Evolutionary conservation across 2,329 filamentous ascomycete genomes (phyloP).

Genomic region (Byssochlamys sp.): DNA sequence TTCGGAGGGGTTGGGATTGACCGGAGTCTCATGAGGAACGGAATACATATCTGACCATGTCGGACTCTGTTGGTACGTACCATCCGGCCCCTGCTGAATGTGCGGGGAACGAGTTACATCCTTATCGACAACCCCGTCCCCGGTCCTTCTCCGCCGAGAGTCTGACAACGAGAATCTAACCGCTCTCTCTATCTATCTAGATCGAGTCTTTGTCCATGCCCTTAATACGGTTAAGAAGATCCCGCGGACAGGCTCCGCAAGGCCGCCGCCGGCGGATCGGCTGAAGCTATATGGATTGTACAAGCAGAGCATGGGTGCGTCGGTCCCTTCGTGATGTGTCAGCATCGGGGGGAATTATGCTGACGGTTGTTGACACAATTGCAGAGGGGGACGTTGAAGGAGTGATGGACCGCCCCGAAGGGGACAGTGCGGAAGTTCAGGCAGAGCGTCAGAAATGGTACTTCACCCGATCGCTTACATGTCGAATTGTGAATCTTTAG

Average conservation of each 20-base stretch:
- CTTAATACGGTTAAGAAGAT: conserved; percentile 98
- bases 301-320: conserved; percentile 82
- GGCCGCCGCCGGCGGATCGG: conserved; percentile 75
- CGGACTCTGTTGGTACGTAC: conserved; percentile 39
- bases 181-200: conserved; percentile 38
- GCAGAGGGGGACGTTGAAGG: conserved; percentile 85
- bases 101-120: neutral
- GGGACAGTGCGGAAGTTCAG: conserved; percentile 41
- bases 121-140: neutral
- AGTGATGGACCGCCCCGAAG: conserved; percentile 74
- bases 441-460: conserved; percentile 60
- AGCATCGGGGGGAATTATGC: conserved; percentile 1
- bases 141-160: neutral
- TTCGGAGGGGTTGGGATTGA: neutral
- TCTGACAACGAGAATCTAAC: neutral
- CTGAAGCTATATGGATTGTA: conserved; percentile 94
- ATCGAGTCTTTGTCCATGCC: conserved; percentile 96
- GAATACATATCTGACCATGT: conserved; percentile 27
- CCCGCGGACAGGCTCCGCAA: conserved; percentile 78
- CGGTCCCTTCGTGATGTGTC: neutral
- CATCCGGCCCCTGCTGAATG: neutral
- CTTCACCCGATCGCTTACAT: neutral
- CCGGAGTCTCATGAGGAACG: conserved; percentile 18
- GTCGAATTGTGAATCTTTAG: neutral
- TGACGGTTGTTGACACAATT: conserved; percentile 5